phyloP scores from a whole-genome alignment of 139 green algal genomes.

The Tetradesmus obliquus region DNA sequence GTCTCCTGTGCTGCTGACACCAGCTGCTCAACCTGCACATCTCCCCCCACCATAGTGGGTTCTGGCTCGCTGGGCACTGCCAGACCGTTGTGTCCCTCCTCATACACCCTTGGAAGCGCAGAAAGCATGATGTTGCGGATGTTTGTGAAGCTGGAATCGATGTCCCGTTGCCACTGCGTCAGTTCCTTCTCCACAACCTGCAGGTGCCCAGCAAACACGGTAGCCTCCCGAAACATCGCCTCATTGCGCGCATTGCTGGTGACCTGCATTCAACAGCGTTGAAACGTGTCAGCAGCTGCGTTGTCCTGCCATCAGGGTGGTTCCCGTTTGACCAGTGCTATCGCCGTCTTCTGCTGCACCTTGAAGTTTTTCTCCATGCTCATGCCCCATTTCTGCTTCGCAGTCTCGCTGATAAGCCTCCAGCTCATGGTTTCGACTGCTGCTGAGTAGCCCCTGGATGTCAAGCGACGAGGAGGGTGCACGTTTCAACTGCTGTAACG shows the following conservation, averaged over 20 bases:
- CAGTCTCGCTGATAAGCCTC: conserved; percentile 38
- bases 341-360: not conserved
- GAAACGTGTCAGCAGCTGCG: not conserved
- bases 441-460: not conserved
- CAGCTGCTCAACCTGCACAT: conserved; percentile 79
- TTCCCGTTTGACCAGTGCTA: not conserved
- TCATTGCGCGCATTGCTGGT: conserved; percentile 88
- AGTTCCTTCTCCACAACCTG: conserved; percentile 86
- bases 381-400: conserved; percentile 73
- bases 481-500: not conserved
- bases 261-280: conserved; percentile 18
- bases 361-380: conserved; percentile 53
- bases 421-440: conserved; percentile 9
- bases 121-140: conserved; percentile 73
- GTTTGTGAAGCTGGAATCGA: conserved; percentile 71
- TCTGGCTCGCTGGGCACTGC: conserved; percentile 70
- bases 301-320: not conserved
- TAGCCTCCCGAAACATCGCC: conserved; percentile 87
- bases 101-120: conserved; percentile 83
- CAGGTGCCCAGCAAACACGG: conserved; percentile 80
- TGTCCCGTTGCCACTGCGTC: conserved; percentile 74
- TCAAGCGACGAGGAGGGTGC: not conserved
- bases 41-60: conserved; percentile 71
- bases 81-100: conserved; percentile 77
- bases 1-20: conserved; percentile 71